Percentiles rank a stretch among this genome's conserved stretches.
phyloP scores from a whole-genome alignment of 2,329 filamentous ascomycete species.

The Phialophora chinensis region DNA sequence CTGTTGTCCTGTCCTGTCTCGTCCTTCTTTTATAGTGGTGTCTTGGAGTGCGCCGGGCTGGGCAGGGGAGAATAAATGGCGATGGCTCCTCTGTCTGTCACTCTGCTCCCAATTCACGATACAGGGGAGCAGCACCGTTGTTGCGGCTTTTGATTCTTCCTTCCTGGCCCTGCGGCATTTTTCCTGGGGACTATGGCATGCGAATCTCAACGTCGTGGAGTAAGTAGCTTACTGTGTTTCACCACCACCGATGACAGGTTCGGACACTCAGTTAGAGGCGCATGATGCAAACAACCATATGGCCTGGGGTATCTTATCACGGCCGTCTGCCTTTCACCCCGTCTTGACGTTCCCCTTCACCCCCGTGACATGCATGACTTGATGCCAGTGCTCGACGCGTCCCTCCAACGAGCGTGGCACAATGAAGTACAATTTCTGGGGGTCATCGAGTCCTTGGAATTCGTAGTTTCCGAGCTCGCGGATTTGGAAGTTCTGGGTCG shows the following conservation, averaged over 20 bases:
- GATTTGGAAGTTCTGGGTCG: slow-evolving; percentile 33
- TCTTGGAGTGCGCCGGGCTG: neutral
- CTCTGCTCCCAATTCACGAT: neutral
- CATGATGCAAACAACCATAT: neutral
- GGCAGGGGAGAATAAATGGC: neutral
- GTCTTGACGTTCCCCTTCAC: slow-evolving; percentile 33
- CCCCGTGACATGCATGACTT: slow-evolving; percentile 31
- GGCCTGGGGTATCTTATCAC: neutral
- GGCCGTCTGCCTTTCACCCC: neutral
- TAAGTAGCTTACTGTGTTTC: too few species aligned
- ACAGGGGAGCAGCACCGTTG: too few species aligned
- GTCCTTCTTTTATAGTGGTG: neutral
- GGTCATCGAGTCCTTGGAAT: slow-evolving; percentile 34
- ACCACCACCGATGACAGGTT: neutral
- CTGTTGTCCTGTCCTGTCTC: neutral
- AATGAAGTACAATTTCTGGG: slow-evolving; percentile 35
- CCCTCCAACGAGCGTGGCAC: slow-evolving; percentile 34
- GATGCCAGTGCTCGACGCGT: slow-evolving; percentile 34
- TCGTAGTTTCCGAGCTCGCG: slow-evolving; percentile 33
- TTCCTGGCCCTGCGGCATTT: too few species aligned
- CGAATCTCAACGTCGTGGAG: too few species aligned
- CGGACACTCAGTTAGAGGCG: neutral
- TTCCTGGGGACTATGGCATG: too few species aligned
- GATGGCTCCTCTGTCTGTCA: neutral
- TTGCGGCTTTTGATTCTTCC: too few species aligned